Percentiles rank a stretch among this genome's conserved stretches.
phyloP scores from a whole-genome alignment of 306 rosid genomes.

The Sicyos edulis region DNA sequence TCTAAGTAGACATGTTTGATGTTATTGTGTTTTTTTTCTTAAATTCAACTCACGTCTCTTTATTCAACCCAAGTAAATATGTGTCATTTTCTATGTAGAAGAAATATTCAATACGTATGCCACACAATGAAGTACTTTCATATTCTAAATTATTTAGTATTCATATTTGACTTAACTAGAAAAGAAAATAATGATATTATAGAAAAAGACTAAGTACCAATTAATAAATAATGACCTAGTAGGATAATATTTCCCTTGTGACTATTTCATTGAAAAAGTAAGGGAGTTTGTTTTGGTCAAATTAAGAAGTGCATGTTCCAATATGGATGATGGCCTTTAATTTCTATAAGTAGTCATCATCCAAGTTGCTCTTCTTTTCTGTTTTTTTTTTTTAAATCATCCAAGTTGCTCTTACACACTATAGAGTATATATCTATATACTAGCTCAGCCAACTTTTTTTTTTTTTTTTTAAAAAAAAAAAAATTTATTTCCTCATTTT shows the following conservation, averaged over 20 bases:
- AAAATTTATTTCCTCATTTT: not conserved
- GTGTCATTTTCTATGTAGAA: no score
- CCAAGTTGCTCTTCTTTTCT: no score
- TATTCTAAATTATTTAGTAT: not conserved
- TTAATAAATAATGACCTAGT: not conserved
- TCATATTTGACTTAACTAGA: not conserved
- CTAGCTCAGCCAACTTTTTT: not conserved
- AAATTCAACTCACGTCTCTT: no score
- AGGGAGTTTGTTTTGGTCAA: not conserved
- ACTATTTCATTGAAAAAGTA: no score
- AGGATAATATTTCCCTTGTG: not conserved
- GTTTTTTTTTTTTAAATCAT: no score
- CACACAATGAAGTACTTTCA: not conserved
- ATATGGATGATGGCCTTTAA: not conserved
- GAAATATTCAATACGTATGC: no score
- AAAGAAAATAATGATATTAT: not conserved
- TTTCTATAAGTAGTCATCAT: no score
- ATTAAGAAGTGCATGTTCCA: slow-evolving; percentile 14
- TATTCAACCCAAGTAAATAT: no score
- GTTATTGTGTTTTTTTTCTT: no score
- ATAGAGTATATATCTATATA: not conserved
- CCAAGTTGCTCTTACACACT: no score
- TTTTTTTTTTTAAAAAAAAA: no score
- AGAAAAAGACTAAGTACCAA: not conserved
- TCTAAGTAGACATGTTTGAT: no score